These are phyloP conservation scores for Amanita molliuscula DNA, from an alignment of 768 basidiomycete genomes.

Conservation along the genomic window DNA sequence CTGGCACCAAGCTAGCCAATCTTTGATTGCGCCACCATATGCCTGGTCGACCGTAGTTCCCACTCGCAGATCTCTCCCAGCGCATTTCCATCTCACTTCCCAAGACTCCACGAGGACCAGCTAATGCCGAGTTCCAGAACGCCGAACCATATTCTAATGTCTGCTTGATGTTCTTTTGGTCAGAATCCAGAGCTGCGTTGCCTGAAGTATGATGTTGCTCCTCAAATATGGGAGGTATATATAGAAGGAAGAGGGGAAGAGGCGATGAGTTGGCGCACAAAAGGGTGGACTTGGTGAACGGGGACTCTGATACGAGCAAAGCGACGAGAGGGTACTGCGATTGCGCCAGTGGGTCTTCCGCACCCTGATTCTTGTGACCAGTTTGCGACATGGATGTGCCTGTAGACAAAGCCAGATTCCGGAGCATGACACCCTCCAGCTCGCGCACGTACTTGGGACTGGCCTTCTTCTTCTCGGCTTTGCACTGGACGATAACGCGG, in stretches of 20 bases:
- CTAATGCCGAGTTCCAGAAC: conserved; percentile 63
- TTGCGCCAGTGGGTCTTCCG: conserved; percentile 3
- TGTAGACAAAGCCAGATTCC: conserved; percentile 24
- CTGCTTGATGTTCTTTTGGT: conserved; percentile 6
- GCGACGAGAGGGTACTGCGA: conserved; percentile 42
- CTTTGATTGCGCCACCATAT: conserved; percentile 32
- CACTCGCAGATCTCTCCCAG: conserved; percentile 42
- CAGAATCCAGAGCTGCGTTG: not conserved
- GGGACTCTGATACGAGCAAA: conserved; percentile 69
- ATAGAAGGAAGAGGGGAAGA: conserved; percentile 71
- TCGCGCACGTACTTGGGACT: conserved; percentile 79
- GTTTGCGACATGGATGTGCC: not conserved
- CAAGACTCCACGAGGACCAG: conserved; percentile 42
- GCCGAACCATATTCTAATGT: conserved; percentile 33
- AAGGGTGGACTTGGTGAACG: conserved; percentile 64
- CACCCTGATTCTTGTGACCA: not conserved
- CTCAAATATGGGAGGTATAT: conserved; percentile 45
- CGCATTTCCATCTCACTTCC: conserved; percentile 52
- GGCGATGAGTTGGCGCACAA: conserved; percentile 64
- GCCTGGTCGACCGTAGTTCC: conserved; percentile 25
- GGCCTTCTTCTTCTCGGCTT: conserved; percentile 77
- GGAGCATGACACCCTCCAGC: conserved; percentile 78
- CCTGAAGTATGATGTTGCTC: not conserved
- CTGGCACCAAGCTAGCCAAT: conserved; percentile 23
- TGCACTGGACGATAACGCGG: conserved; percentile 82